Evolutionary conservation across 495 filamentous ascomycete species (phyloP), one percentile per base, ranked within the genome.

Genomic region (Aspergillus haitiensis): DNA sequence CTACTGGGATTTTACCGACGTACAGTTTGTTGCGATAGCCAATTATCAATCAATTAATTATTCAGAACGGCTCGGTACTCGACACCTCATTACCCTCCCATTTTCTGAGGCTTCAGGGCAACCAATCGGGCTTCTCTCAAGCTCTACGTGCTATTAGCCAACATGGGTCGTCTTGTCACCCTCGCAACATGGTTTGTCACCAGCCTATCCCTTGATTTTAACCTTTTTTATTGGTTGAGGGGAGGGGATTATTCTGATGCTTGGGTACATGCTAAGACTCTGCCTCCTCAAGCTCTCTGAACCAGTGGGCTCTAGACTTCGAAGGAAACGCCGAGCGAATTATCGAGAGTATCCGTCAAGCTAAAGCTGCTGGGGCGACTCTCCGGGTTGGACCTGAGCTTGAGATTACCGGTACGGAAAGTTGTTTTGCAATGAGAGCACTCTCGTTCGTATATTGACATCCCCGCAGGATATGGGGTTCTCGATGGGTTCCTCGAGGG

Each of bases 361-460:
- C 92, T 27, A 96, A 93, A 69, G 79, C 71, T 9, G 80, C 78
- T 2, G 85, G 88, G 10, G 89, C 89, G 11, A 81, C 79, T n/a
- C 73, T 97, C 12, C 79, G 91, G 31, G 83, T 92, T 32, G 90
- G 91, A 8, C 91, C 91, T 0, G 88, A 90, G 69, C 80, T 90
- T 7, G 86, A 87, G 63, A 84, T 88, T 35, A 78, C 79, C 56
- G 81, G 74, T 68, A 64, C 58, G 27, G 15, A 27, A 27, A 27
- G 1, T 1, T 27, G 21, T 27, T 27, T 27, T 27, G 21, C 21
- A 27, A 27, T 27, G 3, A 27, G 21, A 27, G 21, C 21, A 27
- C 21, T 27, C 21, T 27, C 21, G 21, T 13, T 40, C 6, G 15
- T 37, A 37, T 42, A 36, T 35, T 58, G 42, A 63, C 44, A 39